These are phyloP conservation scores for Kwoniella bestiolae DNA, from an alignment of 768 basidiomycete species.

Conservation along the genomic window DNA sequence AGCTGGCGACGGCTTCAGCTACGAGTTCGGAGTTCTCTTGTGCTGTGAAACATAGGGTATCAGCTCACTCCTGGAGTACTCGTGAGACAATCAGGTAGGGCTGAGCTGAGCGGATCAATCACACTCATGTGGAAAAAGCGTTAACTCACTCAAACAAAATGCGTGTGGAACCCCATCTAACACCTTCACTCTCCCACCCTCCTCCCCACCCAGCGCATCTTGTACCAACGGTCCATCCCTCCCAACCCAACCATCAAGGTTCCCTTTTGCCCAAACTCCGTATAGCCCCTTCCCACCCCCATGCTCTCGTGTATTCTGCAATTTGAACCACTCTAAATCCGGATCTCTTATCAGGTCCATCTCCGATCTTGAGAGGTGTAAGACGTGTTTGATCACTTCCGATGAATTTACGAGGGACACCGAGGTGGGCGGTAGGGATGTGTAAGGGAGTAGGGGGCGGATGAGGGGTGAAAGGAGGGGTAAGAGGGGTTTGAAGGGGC, in stretches of 20 bases:
- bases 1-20: conserved; percentile 36
- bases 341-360: conserved; percentile 67
- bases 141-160: conserved; percentile 71
- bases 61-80: background rate
- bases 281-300: conserved; percentile 59
- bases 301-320: conserved; percentile 26
- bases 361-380: conserved; percentile 71
- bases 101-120: background rate
- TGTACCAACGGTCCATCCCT: conserved; percentile 63
- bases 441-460: conserved; percentile 60
- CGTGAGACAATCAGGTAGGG: background rate
- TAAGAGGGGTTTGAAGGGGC: conserved; percentile 60
- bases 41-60: background rate
- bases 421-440: conserved; percentile 58
- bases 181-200: conserved; percentile 61
- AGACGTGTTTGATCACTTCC: conserved; percentile 62
- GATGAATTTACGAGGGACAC: conserved; percentile 64
- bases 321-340: conserved; percentile 61
- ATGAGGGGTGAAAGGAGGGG: conserved; percentile 59
- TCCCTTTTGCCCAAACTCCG: conserved; percentile 65
- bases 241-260: conserved; percentile 72
- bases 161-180: conserved; percentile 67
- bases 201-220: conserved; percentile 57
- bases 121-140: background rate
- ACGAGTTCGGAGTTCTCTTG: conserved; percentile 37